These are phyloP conservation scores for Podila verticillata DNA, from an alignment of 192 early-diverging fungal genomes.

Conservation along the genomic window DNA sequence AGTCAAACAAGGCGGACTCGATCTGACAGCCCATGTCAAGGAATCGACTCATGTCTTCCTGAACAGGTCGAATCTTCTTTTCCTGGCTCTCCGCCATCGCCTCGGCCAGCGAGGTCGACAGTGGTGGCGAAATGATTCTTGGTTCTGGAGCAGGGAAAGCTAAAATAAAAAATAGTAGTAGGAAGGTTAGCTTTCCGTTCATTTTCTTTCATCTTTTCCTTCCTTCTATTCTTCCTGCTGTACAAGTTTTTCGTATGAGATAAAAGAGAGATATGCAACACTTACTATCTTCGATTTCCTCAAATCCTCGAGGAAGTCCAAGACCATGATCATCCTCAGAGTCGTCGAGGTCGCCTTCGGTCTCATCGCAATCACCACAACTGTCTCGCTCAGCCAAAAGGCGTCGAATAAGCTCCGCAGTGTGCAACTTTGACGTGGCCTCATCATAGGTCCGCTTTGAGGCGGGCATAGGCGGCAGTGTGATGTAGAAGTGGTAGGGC, in stretches of 20 bases:
- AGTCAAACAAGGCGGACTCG: conserved; percentile 48
- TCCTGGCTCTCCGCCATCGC: conserved; percentile 12
- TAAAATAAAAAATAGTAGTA: background rate
- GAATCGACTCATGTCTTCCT: conserved; percentile 61
- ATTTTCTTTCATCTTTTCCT: too few species aligned
- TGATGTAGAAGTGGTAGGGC: conserved; percentile 23
- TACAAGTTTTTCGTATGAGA: too few species aligned
- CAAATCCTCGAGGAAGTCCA: conserved; percentile 38
- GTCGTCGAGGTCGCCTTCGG: conserved; percentile 8
- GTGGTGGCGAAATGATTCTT: conserved; percentile 21
- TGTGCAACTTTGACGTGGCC: conserved; percentile 38
- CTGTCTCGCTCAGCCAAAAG: conserved; percentile 17
- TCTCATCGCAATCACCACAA: conserved; percentile 25
- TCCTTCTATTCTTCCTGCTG: too few species aligned
- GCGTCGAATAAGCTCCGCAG: conserved; percentile 44
- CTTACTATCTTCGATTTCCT: conserved; percentile 51
- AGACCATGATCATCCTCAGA: conserved; percentile 15
- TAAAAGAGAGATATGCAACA: background rate
- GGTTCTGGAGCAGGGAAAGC: conserved; percentile 43
- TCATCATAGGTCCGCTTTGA: conserved; percentile 46
- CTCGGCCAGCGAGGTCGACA: conserved; percentile 24
- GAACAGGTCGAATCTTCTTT: conserved; percentile 37
- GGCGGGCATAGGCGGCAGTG: conserved; percentile 19
- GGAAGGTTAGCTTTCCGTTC: too few species aligned
- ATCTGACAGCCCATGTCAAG: conserved; percentile 42